phyloP scores from a whole-genome alignment of 352 stramenopile species.

The Globisporangium iwayamae region DNA sequence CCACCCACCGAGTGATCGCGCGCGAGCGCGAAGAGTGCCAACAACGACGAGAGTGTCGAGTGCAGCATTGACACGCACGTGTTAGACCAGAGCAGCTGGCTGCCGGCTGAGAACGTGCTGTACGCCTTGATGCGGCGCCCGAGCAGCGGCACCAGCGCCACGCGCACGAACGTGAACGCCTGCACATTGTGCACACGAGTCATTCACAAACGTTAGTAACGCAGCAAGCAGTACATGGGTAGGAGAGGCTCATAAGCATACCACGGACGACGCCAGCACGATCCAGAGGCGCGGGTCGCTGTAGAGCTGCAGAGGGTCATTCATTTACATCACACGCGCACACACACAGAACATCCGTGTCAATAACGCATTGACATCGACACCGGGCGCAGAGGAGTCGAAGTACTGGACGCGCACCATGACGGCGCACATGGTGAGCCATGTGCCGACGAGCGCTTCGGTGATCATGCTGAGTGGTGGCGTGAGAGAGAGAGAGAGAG shows the following conservation, averaged over 20 bases:
- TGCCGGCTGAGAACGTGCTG: conserved; percentile 32
- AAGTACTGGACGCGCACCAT: conserved; percentile 36
- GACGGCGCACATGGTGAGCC: conserved; percentile 52
- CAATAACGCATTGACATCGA: neutral
- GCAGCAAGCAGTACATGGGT: neutral
- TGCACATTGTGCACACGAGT: conserved; percentile 14
- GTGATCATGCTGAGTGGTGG: conserved; percentile 36
- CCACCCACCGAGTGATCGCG: conserved; percentile 46
- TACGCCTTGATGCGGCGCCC: conserved; percentile 44
- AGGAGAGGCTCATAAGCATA: conserved; percentile 18
- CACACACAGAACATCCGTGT: neutral
- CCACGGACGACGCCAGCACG: conserved; percentile 57
- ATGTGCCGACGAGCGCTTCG: conserved; percentile 50
- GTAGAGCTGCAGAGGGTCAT: conserved; percentile 33
- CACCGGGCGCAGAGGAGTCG: neutral
- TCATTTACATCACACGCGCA: neutral
- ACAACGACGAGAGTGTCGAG: conserved; percentile 50
- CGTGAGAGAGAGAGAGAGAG: neutral
- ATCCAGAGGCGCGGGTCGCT: conserved; percentile 58
- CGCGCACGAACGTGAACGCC: conserved; percentile 46
- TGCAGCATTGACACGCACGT: conserved; percentile 74
- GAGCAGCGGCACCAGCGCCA: conserved; percentile 34
- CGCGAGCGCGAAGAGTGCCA: conserved; percentile 47
- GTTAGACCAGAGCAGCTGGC: conserved; percentile 66
- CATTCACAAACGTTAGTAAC: neutral